Percentiles rank a stretch among this genome's conserved stretches.
Conservation (phyloP, 1,284 basidiomycete species). For the Phylloboletellus chloephorus region DNA sequence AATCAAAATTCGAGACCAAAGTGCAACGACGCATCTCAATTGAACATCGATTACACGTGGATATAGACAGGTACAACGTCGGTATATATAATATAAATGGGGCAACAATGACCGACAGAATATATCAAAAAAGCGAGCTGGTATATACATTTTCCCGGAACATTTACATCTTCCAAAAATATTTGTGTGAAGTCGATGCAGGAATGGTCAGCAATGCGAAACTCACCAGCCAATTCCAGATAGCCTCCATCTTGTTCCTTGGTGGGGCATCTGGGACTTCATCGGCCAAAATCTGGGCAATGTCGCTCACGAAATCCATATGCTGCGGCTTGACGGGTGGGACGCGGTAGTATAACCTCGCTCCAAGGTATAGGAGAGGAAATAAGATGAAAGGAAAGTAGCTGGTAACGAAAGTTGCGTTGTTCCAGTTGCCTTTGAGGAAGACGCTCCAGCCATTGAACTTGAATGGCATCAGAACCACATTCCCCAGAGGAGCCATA, state of each 20-base stretch:
- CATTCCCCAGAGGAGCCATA: neutral
- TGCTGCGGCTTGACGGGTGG: conserved; percentile 47
- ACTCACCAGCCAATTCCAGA: conserved; percentile 71
- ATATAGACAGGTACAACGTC: conserved; percentile 6
- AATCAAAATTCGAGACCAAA: conserved; percentile 7
- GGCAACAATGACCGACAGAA: neutral
- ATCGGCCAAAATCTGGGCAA: conserved; percentile 69
- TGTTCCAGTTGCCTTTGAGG: conserved; percentile 58
- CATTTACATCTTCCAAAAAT: conserved; percentile 23
- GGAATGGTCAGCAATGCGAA: conserved; percentile 7
- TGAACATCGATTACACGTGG: conserved; percentile 7
- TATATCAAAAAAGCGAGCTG: neutral
- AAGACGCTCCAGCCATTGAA: conserved; percentile 76
- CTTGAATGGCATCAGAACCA: conserved; percentile 32
- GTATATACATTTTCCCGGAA: neutral
- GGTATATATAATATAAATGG: conserved; percentile 6
- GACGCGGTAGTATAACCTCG: conserved; percentile 48
- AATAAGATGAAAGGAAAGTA: conserved; percentile 77
- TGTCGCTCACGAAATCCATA: conserved; percentile 75
- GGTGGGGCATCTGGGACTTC: conserved; percentile 71
- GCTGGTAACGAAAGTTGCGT: conserved; percentile 65
- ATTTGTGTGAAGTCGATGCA: conserved; percentile 1
- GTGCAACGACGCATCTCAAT: neutral
- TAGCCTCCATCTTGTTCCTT: conserved; percentile 57
- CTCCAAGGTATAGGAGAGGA: conserved; percentile 65